phyloP scores from a whole-genome alignment of 2,329 filamentous ascomycete species.

The Sarocladiaceae sp. region DNA sequence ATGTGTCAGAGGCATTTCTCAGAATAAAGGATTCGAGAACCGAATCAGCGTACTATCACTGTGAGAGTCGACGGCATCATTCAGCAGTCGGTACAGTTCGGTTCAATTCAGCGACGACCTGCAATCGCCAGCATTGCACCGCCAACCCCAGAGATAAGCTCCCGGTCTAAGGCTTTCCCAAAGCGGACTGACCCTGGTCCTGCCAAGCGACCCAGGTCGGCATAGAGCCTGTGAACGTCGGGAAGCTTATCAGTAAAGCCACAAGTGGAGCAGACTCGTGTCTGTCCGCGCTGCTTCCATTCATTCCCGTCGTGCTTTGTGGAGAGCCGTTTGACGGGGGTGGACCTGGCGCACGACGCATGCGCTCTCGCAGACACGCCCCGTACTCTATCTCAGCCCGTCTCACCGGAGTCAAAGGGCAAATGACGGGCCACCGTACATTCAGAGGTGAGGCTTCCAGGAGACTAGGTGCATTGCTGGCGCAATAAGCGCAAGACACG shows the following conservation, averaged over 20 bases:
- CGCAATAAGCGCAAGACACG: neutral
- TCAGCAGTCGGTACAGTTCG: neutral
- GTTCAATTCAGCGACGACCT: too few relatives aligned
- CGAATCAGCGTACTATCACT: neutral
- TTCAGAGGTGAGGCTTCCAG: neutral
- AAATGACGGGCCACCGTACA: neutral
- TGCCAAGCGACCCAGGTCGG: slow-evolving; percentile 4
- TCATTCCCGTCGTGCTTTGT: neutral
- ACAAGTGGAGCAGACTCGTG: neutral
- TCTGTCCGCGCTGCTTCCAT: neutral
- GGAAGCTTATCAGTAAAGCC: slow-evolving; percentile 7
- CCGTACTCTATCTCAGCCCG: neutral
- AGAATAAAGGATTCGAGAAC: neutral
- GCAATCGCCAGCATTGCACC: too few relatives aligned
- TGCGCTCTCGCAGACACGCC: neutral
- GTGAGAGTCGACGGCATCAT: neutral
- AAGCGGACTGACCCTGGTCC: slow-evolving; percentile 5
- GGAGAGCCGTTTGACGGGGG: neutral
- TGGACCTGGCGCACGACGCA: neutral
- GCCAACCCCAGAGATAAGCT: neutral
- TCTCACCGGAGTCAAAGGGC: neutral
- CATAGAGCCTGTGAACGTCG: slow-evolving; percentile 7
- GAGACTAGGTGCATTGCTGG: neutral
- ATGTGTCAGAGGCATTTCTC: neutral
- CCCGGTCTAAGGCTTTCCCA: neutral